Evolutionary conservation across 1,284 basidiomycete species (phyloP).

Genomic region (Ceratobasidium papillatum): DNA sequence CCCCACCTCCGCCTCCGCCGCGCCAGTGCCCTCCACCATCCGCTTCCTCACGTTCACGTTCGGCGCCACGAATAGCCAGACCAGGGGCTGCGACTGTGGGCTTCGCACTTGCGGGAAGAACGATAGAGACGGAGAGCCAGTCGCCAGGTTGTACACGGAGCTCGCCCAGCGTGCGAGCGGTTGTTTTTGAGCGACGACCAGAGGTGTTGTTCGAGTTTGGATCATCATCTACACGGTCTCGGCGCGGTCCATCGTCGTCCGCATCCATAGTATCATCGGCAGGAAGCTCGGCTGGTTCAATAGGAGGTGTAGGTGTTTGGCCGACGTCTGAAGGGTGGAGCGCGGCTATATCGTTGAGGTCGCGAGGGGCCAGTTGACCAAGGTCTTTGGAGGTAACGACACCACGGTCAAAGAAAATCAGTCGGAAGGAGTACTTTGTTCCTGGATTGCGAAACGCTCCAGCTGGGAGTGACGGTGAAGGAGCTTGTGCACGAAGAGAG

Average conservation of each 20-base stretch:
- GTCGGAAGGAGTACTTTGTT: slow-evolving; percentile 77
- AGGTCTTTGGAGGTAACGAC: slow-evolving; percentile 76
- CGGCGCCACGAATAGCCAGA: slow-evolving; percentile 27
- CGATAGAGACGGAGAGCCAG: slow-evolving; percentile 72
- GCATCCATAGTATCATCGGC: slow-evolving; percentile 55
- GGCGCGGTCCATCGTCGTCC: slow-evolving; percentile 44
- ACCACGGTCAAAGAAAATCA: slow-evolving; percentile 79
- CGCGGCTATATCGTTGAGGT: slow-evolving; percentile 77
- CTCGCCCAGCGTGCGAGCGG: slow-evolving; percentile 69
- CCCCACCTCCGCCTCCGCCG: slow-evolving; percentile 29
- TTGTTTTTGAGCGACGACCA: slow-evolving; percentile 14
- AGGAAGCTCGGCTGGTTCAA: slow-evolving; percentile 55
- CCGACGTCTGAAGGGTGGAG: slow-evolving; percentile 54
- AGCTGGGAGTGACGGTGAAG: slow-evolving; percentile 66
- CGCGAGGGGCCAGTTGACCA: slow-evolving; percentile 78
- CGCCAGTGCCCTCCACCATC: slow-evolving; percentile 42
- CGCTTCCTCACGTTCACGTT: slow-evolving; percentile 19
- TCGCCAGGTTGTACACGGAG: slow-evolving; percentile 79
- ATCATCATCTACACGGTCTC: slow-evolving; percentile 54
- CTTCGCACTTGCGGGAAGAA: slow-evolving; percentile 59
- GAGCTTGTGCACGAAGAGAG: slow-evolving; percentile 61
- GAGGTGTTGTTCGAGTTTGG: slow-evolving; percentile 54
- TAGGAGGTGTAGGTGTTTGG: slow-evolving; percentile 22
- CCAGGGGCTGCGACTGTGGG: slow-evolving; percentile 16
- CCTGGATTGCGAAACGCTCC: slow-evolving; percentile 78